These are phyloP conservation scores for Candida tallmaniae DNA, from an alignment of 805 yeast genomes.

Conservation along the genomic window DNA sequence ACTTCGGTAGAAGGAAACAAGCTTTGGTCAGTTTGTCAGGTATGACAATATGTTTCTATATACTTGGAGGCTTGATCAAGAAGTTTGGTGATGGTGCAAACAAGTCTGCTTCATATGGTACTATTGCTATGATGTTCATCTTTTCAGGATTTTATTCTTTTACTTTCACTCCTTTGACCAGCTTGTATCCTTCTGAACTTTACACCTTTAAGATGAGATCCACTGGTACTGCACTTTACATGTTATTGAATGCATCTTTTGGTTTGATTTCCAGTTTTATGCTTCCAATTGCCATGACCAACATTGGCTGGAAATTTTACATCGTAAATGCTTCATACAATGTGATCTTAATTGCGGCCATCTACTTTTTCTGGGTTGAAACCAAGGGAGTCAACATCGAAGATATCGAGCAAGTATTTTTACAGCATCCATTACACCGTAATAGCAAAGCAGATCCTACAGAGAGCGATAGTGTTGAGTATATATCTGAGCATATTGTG, in stretches of 20 bases:
- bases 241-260: conserved; percentile 4
- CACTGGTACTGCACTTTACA: conserved; percentile 8
- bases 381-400: conserved; percentile 12
- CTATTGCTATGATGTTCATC: conserved; percentile 12
- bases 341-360: conserved; percentile 10
- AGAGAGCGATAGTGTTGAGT: conserved; percentile 1
- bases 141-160: conserved; percentile 13
- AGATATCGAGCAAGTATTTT: conserved; percentile 9
- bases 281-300: conserved; percentile 14
- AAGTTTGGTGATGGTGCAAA: conserved; percentile 9
- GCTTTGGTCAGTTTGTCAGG: conserved; percentile 8
- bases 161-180: conserved; percentile 13
- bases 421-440: conserved; percentile 5
- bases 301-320: conserved; percentile 16
- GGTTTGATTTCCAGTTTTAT: conserved; percentile 12
- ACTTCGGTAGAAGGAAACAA: conserved; percentile 11
- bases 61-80: conserved; percentile 11
- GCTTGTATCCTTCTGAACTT: conserved; percentile 12
- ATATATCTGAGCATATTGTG: neutral
- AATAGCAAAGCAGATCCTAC: neutral
- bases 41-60: conserved; percentile 7
- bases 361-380: conserved; percentile 12
- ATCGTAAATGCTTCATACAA: conserved; percentile 18
- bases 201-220: conserved; percentile 12
- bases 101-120: conserved; percentile 9